Conservation (phyloP, 2,329 filamentous ascomycete genomes). For the Calonectria crousiana region DNA sequence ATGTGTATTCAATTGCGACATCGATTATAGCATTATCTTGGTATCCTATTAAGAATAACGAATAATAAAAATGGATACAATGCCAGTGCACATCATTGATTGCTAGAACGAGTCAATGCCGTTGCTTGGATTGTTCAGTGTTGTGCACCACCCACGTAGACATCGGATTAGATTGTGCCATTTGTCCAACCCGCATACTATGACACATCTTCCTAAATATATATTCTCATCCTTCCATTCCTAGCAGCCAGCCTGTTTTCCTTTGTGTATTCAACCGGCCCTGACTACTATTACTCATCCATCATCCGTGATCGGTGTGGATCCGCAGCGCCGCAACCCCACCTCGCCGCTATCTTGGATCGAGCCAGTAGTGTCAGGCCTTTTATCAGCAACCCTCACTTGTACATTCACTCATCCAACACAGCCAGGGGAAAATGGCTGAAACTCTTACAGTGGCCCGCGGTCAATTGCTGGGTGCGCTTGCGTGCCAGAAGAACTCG, state of each 20-base stretch:
- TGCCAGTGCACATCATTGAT: neutral
- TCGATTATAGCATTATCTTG: neutral
- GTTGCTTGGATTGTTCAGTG: neutral
- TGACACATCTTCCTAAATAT: neutral
- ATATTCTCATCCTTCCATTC: neutral
- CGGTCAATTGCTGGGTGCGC: slow-evolving; percentile 37
- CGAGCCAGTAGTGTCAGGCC: neutral
- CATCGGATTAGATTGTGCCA: neutral
- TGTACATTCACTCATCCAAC: neutral
- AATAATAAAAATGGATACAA: neutral
- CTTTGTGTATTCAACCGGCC: neutral
- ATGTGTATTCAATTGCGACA: neutral
- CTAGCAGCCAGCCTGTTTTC: neutral
- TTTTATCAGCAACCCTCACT: neutral
- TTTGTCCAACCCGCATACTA: neutral
- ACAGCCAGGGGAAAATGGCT: neutral
- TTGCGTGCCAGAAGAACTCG: slow-evolving; percentile 45
- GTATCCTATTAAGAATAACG: neutral
- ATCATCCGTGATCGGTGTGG: slow-evolving; percentile 7
- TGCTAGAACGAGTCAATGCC: neutral
- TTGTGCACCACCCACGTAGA: neutral
- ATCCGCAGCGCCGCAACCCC: neutral
- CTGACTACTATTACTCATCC: neutral
- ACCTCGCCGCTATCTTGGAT: neutral
- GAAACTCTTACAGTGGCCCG: neutral